Conservation (phyloP, 805 yeast species). For the Monosporozyma aerobia region DNA sequence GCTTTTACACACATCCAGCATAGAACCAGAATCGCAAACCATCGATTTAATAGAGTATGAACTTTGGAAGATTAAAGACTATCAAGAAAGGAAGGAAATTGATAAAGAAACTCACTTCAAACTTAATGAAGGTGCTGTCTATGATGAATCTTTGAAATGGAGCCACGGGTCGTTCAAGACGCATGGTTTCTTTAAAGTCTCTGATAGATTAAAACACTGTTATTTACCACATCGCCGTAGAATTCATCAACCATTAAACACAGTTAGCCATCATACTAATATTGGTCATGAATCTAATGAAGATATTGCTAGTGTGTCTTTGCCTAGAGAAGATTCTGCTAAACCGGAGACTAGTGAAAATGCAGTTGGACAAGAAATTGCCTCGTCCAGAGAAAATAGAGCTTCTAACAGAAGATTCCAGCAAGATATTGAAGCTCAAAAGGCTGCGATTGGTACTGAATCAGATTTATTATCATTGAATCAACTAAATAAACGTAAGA, state of each 20-base stretch:
- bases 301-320: slow-evolving; percentile 31
- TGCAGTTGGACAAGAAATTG: slow-evolving; percentile 29
- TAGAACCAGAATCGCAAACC: background rate
- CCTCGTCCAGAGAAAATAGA: slow-evolving; percentile 76
- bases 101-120: slow-evolving; percentile 14
- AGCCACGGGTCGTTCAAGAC: slow-evolving; percentile 56
- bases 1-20: slow-evolving; percentile 25
- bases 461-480: slow-evolving; percentile 75
- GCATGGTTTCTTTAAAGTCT: slow-evolving; percentile 63
- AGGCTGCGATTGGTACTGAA: slow-evolving; percentile 68
- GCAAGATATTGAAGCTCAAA: slow-evolving; percentile 78
- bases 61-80: slow-evolving; percentile 19
- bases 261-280: slow-evolving; percentile 49
- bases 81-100: slow-evolving; percentile 7
- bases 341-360: slow-evolving; percentile 10
- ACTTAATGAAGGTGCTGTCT: slow-evolving; percentile 19
- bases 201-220: slow-evolving; percentile 61
- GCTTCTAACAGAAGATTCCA: slow-evolving; percentile 82
- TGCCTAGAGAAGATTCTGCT: slow-evolving; percentile 15
- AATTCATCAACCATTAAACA: slow-evolving; percentile 57
- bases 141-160: slow-evolving; percentile 25
- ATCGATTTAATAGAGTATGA: slow-evolving; percentile 10
- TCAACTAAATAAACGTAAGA: slow-evolving; percentile 79
- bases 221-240: slow-evolving; percentile 78
- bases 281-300: slow-evolving; percentile 30